A percentile compares a stretch with the other conserved stretches of the same genome.
These are phyloP conservation scores for Fusarium hainanense DNA, from an alignment of 2,329 filamentous ascomycete species.

Conservation along the genomic window DNA sequence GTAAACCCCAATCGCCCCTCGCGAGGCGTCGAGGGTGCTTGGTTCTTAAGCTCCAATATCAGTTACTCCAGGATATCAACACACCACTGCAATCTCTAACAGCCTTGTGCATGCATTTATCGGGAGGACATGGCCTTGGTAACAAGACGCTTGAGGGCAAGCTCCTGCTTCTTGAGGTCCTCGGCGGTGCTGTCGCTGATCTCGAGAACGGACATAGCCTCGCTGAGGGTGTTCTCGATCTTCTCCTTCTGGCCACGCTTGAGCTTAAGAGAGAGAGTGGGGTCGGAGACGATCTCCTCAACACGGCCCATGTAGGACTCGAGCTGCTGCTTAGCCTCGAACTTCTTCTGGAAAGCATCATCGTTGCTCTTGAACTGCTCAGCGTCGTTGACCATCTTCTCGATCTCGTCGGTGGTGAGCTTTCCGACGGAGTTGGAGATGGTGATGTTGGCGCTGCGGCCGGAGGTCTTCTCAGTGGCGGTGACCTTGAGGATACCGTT, in stretches of 20 bases:
- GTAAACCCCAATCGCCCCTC: conserved; percentile 30
- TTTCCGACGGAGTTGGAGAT: conserved; percentile 99
- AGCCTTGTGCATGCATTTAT: conserved; percentile 62
- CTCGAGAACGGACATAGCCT: conserved; percentile 98
- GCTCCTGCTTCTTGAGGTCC: conserved; percentile 99
- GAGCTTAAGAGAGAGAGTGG: conserved; percentile 93
- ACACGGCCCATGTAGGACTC: conserved; percentile 99
- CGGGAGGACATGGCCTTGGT: conserved; percentile 98
- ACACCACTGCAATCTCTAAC: conserved; percentile 29
- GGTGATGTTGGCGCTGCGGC: conserved; percentile 98
- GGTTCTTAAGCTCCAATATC: conserved; percentile 31
- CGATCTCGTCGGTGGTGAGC: conserved; percentile 92
- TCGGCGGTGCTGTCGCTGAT: conserved; percentile 90
- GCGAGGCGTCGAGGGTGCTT: conserved; percentile 35
- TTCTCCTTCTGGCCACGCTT: conserved; percentile 99
- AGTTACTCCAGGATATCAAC: conserved; percentile 36
- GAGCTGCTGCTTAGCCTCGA: conserved; percentile 98
- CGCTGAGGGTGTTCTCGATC: conserved; percentile 96
- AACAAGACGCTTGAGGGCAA: conserved; percentile 95
- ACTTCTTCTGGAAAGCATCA: conserved; percentile 99
- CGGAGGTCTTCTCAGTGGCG: conserved; percentile 98
- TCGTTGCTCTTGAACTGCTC: conserved; percentile 99
- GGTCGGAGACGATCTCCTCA: conserved; percentile 98
- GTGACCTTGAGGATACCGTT: conserved; percentile 99
- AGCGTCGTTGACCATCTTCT: conserved; percentile 97